Evolutionary conservation across 169 alveolate species (phyloP).

Genomic region (Perkinsus marinus): DNA sequence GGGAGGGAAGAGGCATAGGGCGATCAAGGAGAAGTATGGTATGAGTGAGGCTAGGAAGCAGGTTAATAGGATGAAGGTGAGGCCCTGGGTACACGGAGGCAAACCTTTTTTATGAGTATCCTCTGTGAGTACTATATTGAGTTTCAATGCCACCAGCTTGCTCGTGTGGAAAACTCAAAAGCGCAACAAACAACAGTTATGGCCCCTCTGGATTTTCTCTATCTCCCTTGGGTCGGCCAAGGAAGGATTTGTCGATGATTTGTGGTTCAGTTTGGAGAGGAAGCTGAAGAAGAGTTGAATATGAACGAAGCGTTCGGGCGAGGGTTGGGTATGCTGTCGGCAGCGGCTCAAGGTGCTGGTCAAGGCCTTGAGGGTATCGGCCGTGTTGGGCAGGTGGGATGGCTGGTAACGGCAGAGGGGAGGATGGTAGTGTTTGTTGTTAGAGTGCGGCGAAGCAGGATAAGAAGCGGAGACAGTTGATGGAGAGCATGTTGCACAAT

Average conservation of each 20-base stretch:
- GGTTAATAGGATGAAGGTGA: conserved; percentile 53
- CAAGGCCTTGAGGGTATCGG: neutral
- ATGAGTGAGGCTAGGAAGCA: conserved; percentile 55
- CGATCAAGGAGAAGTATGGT: conserved; percentile 61
- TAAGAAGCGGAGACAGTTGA: neutral
- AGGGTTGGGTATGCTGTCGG: neutral
- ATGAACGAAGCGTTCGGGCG: neutral
- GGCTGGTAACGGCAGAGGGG: neutral
- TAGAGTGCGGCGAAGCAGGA: neutral
- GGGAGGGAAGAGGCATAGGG: conserved; percentile 64
- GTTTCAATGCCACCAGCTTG: too few relatives aligned
- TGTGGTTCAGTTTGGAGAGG: neutral
- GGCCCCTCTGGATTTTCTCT: too few relatives aligned
- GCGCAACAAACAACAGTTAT: too few relatives aligned
- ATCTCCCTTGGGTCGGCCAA: too few relatives aligned
- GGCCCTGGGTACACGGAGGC: too few relatives aligned
- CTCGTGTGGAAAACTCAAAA: too few relatives aligned
- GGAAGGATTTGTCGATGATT: too few relatives aligned
- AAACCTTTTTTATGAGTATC: too few relatives aligned
- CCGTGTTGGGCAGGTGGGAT: neutral
- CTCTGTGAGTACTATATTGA: neutral
- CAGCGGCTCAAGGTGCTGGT: neutral
- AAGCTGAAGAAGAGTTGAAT: neutral
- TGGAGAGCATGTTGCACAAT: neutral
- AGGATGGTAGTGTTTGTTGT: neutral